Evolutionary conservation across 768 basidiomycete genomes (phyloP).

Genomic region (Asterophora lycoperdoides): DNA sequence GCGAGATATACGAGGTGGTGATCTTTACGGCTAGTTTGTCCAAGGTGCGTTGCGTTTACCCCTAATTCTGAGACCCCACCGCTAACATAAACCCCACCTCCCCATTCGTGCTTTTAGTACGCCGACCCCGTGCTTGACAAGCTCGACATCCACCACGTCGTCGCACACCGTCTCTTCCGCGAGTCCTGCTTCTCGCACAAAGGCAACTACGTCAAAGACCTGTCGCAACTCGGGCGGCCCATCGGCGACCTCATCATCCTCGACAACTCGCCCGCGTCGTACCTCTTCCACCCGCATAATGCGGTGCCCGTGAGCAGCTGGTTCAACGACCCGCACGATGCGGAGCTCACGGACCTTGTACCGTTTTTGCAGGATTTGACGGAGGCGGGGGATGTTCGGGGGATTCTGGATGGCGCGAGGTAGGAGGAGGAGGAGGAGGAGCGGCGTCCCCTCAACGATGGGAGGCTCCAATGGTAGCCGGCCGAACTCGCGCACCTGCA

Average conservation of each 20-base stretch:
- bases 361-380: constrained; percentile 89
- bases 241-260: constrained; percentile 94
- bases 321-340: constrained; percentile 99
- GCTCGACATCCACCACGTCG: constrained; percentile 86
- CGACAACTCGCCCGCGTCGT: constrained; percentile 98
- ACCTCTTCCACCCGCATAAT: constrained; percentile 98
- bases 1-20: constrained; percentile 95
- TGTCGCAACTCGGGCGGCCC: constrained; percentile 93
- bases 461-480: too few relatives aligned
- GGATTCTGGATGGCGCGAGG: constrained; percentile 80
- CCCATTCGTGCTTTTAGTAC: constrained; percentile 51
- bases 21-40: constrained; percentile 96
- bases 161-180: constrained; percentile 90
- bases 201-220: constrained; percentile 99
- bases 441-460: too few relatives aligned
- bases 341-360: constrained; percentile 91
- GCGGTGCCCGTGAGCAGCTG: constrained; percentile 98
- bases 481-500: too few relatives aligned
- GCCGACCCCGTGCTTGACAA: constrained; percentile 98
- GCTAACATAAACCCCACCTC: too few relatives aligned
- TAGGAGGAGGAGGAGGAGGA: constrained; percentile 21
- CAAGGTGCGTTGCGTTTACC: constrained; percentile 84
- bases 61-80: too few relatives aligned
- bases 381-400: constrained; percentile 83
- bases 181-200: constrained; percentile 98